These are phyloP conservation scores for Plectranthus barbatus DNA, from an alignment of 257 asterid genomes.

Conservation along the genomic window DNA sequence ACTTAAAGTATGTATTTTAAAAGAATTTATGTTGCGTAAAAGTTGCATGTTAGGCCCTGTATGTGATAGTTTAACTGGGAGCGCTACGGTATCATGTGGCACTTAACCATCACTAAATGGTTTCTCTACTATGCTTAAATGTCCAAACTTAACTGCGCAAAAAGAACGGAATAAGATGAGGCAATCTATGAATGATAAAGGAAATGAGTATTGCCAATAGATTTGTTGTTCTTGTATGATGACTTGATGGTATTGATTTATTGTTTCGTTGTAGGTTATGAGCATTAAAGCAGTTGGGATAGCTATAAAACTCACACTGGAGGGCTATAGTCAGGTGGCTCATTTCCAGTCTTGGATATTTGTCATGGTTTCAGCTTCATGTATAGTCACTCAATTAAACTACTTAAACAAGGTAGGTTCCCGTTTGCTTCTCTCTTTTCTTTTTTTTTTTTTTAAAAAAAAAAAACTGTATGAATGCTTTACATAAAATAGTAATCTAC, in stretches of 20 bases:
- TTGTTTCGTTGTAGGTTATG: constrained; percentile 57
- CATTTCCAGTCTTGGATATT: constrained; percentile 64
- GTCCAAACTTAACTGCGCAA: neutral
- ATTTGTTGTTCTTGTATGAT: neutral
- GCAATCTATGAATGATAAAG: neutral
- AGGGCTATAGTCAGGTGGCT: constrained; percentile 61
- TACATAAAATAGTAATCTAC: neutral
- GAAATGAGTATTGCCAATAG: neutral
- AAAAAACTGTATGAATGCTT: neutral
- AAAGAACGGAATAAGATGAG: neutral
- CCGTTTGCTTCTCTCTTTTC: neutral
- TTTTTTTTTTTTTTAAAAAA: no score
- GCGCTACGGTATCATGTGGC: neutral
- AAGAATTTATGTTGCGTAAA: neutral
- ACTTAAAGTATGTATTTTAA: neutral
- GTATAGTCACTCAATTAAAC: constrained; percentile 57
- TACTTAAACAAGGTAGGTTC: constrained; percentile 73
- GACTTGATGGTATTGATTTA: neutral
- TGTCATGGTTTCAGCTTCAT: constrained; percentile 60
- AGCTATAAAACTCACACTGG: constrained; percentile 70
- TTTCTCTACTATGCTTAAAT: neutral
- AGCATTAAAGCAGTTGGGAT: constrained; percentile 77
- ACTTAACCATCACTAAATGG: neutral
- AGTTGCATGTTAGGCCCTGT: neutral
- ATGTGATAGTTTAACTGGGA: neutral